These are phyloP conservation scores for Platanthera zijinensis DNA, from an alignment of 106 monocot species.

Conservation along the genomic window DNA sequence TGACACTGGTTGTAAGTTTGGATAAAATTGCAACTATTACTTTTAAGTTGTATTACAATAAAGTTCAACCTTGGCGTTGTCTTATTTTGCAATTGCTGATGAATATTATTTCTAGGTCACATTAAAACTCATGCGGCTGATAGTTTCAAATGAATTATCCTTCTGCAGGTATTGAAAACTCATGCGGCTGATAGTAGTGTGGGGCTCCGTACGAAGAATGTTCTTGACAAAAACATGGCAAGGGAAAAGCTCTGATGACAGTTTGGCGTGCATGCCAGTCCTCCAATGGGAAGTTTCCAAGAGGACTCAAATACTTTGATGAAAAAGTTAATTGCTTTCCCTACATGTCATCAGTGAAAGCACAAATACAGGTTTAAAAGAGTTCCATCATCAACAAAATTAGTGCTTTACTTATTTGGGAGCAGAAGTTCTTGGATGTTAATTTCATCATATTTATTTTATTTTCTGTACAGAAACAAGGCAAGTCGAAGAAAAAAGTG, in stretches of 20 bases:
- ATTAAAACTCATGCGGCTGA: neutral
- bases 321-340: slow-evolving; percentile 17
- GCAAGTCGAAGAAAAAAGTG: too few species aligned
- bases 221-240: slow-evolving; percentile 52
- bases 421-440: neutral
- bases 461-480: slow-evolving; percentile 35
- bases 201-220: slow-evolving; percentile 1
- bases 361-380: slow-evolving; percentile 7
- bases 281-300: slow-evolving; percentile 20
- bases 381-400: slow-evolving; percentile 6
- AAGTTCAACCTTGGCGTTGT: neutral
- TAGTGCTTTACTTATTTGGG: too few species aligned
- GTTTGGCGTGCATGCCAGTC: slow-evolving; percentile 61
- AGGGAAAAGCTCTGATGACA: slow-evolving; percentile 94
- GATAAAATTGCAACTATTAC: too few species aligned
- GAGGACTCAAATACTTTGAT: slow-evolving; percentile 14
- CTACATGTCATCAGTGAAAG: slow-evolving; percentile 19
- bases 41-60: too few species aligned
- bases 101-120: too few species aligned
- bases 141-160: neutral
- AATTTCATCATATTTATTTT: neutral
- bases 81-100: neutral
- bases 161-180: slow-evolving; percentile 28
- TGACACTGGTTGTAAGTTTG: too few species aligned
- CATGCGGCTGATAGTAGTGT: slow-evolving; percentile 6